Evolutionary conservation across 768 basidiomycete species (phyloP), one percentile per base, ranked within the genome.

Genomic region (Clavaria fumosa): DNA sequence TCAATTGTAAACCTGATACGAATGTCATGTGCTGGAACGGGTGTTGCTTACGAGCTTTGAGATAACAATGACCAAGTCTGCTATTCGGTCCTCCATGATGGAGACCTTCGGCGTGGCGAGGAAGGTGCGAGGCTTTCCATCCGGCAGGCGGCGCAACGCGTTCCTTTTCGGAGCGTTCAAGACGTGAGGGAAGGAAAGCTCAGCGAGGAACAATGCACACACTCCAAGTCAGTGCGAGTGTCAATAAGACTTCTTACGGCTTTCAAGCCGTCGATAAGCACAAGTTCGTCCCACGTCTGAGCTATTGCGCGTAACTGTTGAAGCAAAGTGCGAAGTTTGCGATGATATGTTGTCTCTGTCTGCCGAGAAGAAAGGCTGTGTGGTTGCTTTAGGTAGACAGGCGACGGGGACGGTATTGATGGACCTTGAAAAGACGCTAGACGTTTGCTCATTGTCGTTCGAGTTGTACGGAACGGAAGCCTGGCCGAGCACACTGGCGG

Each of bases 141-240:
- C 63, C 2, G 73, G 69, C 10, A 75, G 52, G 15, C 72, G 50
- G 26, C 70, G 62, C 4, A 88, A 60, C 23, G 63, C 63, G 52
- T 88, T 86, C 47, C 81, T 84, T 47, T 15, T 40, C 40, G 12
- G 28, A 20, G n/a, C 14, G 35, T 5, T 36, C 49, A 37, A 47
- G 43, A 43, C 23, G 26, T 31, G 26, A 9, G 24, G 23, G 23
- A 21, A 20, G 14, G 19, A 23, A 19, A 23, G 14, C 21, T 17
- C 20, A 30, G 24, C 24, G 39, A 21, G 20, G 30, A 17, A 4
- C 32, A 32, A 39, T 38, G 12, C 31, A 62, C 76, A 48, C 59
- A 90, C 88, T 86, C 79, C 43, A 93, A 66, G 50, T 86, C 82
- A 11, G 88, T 93, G 14, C 82, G 66, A 12, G 79, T 59, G 49